These are phyloP conservation scores for Rhodamnia argentea DNA, from an alignment of 345 rosid genomes.

Conservation along the genomic window DNA sequence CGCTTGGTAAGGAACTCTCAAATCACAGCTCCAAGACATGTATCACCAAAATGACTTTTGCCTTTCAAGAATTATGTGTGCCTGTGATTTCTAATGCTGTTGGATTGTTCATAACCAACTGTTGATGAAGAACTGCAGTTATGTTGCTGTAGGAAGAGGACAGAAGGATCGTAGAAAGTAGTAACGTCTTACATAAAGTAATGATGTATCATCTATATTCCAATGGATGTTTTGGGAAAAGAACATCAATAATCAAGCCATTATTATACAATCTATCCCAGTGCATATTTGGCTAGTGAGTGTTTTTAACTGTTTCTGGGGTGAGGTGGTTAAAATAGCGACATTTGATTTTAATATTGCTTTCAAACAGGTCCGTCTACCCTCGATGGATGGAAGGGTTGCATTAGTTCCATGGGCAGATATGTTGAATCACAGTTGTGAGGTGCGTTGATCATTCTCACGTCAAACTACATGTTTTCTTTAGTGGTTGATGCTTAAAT, in stretches of 20 bases:
- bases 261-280: neutral
- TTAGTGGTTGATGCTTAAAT: neutral
- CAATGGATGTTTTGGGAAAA: neutral
- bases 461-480: neutral
- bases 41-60: neutral
- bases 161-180: neutral
- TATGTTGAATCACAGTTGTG: slow-evolving; percentile 94
- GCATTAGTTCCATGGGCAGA: slow-evolving; percentile 99
- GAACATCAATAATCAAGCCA: neutral
- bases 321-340: neutral
- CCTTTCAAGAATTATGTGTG: neutral
- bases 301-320: neutral
- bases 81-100: neutral
- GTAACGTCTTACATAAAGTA: neutral
- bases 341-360: neutral
- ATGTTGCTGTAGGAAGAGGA: neutral
- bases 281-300: neutral
- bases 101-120: neutral
- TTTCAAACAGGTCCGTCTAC: slow-evolving; percentile 62
- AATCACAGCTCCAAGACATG: neutral
- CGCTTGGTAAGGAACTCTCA: slow-evolving; percentile 62
- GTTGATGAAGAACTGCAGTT: neutral
- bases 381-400: slow-evolving; percentile 86
- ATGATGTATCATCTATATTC: neutral
- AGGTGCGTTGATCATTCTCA: slow-evolving; percentile 30